Evolutionary conservation across 352 stramenopile species (phyloP), one percentile per base, ranked within the genome.

Genomic region (Globisporangium echinulatum): DNA sequence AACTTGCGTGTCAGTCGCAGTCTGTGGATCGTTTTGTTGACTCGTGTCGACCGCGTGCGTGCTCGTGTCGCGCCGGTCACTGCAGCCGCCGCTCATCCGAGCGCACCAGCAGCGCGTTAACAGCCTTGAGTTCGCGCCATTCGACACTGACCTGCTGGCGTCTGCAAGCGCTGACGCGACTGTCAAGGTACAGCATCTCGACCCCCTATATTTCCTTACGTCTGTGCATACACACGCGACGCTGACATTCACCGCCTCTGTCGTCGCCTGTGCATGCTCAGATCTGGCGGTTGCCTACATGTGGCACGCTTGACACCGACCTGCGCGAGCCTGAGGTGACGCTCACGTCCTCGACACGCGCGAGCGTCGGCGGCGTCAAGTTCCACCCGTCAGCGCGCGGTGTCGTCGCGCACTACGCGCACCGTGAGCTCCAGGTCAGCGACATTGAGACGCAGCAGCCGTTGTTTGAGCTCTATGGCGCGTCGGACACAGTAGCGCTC

Each of bases 91-190:
- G 39, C 65, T 93, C 9, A 63, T 93, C 14, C 74, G 75, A 47
- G 84, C 74, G 33, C 84, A 93, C 53, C 67, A 71, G 4, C 69
- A 68, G n/a, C 72, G 72, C 36, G 71, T 92, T 17, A 89, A 87
- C 54, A 69, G 78, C 33, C 62, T 93, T 54, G 72, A 61, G 33
- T 92, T 90, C 59, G 77, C 72, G 3, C 78, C 82, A 1, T 84
- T 88, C 47, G 68, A 84, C 36, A 14, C 63, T 1, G 58, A 74
- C 8, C 44, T 90, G 3, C 69, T 94, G 54, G 59, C 85, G 10
- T 86, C 85, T 0, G 80, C 68, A 0, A 82, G 79, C 38, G 82
- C 76, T 25, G 75, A 87, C 49, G 58, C 69, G 33, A 76, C 71
- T 7, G 68, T 82, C 53, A 85, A 83, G 56, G 75, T 81, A 36